Evolutionary conservation across 1,284 basidiomycete species (phyloP), one percentile per base, ranked within the genome.

Genomic region (Melampsora larici-populina): DNA sequence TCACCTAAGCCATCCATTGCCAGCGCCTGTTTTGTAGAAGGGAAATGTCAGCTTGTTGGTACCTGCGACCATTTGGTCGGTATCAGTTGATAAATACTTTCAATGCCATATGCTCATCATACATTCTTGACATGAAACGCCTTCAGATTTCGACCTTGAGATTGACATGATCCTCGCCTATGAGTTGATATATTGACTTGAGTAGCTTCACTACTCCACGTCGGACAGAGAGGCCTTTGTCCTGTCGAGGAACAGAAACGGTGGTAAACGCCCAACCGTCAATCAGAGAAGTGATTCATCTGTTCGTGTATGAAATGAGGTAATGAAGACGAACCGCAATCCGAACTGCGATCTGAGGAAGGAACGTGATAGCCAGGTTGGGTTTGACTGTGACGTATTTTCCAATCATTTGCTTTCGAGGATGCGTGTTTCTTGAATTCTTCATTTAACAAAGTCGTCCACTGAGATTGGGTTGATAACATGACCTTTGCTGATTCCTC

Each of bases 71-170:
- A 40, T 8, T 26, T 4, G 15, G 9, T n/a, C 4, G 65, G 40
- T 9, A 21, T 21, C 58, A 15, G 17, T 13, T 68, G 43, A 9
- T 70, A 49, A 83, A 69, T 60, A 87, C 87, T 81, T 92, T 94
- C 80, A 99, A 91, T 0, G 89, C 89, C 70, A 94, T 92, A 82
- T 99, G 97, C 82, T 97, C 93, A 81, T 99, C 97, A 62, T 91
- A 84, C 85, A 94, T 90, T 31, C 93, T 89, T 26, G 91, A 86
- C 2, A 95, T 89, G n/a, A 99, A 88, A 72, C 90, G 89, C 1
- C 88, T 89, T 80, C 91, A 90, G 69, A 97, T 92, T 81, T 97
- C 93, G 66, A 91, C 87, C 31, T 89, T 88, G 46, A 90, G 88
- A 13, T 85, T 81, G 40, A 87, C 84, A 71, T 90, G 80, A 21